These are phyloP conservation scores for Vararia minispora DNA, from an alignment of 768 basidiomycete species.

Conservation along the genomic window DNA sequence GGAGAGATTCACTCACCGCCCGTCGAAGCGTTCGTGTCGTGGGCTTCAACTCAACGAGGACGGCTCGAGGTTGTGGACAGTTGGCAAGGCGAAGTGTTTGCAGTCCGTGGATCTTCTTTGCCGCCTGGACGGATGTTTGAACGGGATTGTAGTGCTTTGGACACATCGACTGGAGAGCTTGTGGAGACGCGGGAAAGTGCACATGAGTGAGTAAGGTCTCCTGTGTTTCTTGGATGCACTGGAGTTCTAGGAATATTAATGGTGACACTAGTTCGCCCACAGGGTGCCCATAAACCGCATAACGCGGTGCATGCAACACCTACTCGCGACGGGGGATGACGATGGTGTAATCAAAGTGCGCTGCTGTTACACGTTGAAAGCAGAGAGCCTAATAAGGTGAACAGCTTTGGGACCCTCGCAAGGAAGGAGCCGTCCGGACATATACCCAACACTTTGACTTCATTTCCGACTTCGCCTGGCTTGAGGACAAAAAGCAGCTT, in stretches of 20 bases:
- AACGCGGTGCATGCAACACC: conserved; percentile 53
- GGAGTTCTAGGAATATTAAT: conserved; percentile 1
- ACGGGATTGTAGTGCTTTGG: conserved; percentile 42
- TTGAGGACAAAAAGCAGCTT: conserved; percentile 61
- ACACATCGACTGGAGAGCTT: conserved; percentile 46
- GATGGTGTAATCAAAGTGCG: conserved; percentile 85
- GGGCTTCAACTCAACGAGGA: conserved; percentile 56
- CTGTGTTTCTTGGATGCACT: conserved; percentile 18
- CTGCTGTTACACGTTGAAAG: background rate
- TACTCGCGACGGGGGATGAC: conserved; percentile 84
- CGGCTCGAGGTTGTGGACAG: conserved; percentile 62
- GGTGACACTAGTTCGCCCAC: conserved; percentile 2
- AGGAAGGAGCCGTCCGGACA: conserved; percentile 45
- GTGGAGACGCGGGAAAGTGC: conserved; percentile 37
- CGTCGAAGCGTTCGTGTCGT: conserved; percentile 79
- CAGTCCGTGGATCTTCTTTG: conserved; percentile 40
- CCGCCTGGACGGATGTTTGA: conserved; percentile 10
- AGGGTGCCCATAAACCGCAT: conserved; percentile 85
- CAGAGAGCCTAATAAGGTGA: background rate
- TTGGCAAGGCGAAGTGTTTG: conserved; percentile 71
- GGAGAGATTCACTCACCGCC: conserved; percentile 48
- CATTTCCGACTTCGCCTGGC: conserved; percentile 85
- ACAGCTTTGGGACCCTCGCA: conserved; percentile 86
- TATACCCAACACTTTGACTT: conserved; percentile 92
- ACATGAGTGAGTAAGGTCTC: conserved; percentile 50